Percentiles rank a stretch among this genome's conserved stretches.
These are phyloP conservation scores for Cladosporium sp. DNA, from an alignment of 2,329 filamentous ascomycete species.

Conservation along the genomic window DNA sequence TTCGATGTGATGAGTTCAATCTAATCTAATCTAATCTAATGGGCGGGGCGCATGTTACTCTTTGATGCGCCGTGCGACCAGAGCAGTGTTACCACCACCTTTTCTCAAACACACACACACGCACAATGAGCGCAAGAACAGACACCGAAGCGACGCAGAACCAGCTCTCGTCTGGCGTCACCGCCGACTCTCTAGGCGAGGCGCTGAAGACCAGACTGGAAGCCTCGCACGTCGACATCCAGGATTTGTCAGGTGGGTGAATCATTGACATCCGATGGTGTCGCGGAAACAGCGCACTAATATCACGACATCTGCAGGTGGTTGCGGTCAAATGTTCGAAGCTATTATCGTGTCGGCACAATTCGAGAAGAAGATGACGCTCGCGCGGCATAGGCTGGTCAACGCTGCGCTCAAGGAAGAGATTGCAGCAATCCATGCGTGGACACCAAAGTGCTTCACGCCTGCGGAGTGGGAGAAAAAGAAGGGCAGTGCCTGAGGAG, in stretches of 20 bases:
- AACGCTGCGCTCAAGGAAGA: constrained; percentile 81
- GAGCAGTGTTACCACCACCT: not conserved
- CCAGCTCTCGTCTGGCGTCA: constrained; percentile 61
- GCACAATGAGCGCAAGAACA: constrained; percentile 46
- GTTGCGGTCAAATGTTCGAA: constrained; percentile 70
- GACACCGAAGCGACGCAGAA: constrained; percentile 51
- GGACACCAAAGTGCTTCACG: constrained; percentile 92
- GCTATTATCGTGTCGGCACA: constrained; percentile 63
- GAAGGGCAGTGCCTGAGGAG: constrained; percentile 36
- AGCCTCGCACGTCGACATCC: constrained; percentile 80
- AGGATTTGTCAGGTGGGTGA: constrained; percentile 81
- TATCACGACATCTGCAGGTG: constrained; percentile 49
- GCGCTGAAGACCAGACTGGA: constrained; percentile 70
- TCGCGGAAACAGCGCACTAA: not conserved
- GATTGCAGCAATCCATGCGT: constrained; percentile 89
- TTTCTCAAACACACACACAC: not conserved
- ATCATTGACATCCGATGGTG: not conserved
- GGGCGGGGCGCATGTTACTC: not conserved
- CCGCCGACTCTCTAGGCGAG: constrained; percentile 67
- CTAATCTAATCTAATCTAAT: too few species aligned
- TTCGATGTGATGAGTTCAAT: not conserved
- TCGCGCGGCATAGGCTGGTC: constrained; percentile 83
- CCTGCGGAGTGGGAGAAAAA: constrained; percentile 83
- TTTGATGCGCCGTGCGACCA: not conserved
- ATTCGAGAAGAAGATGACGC: constrained; percentile 60